phyloP scores from a whole-genome alignment of 352 stramenopile genomes.

The Pythium diclinum region DNA sequence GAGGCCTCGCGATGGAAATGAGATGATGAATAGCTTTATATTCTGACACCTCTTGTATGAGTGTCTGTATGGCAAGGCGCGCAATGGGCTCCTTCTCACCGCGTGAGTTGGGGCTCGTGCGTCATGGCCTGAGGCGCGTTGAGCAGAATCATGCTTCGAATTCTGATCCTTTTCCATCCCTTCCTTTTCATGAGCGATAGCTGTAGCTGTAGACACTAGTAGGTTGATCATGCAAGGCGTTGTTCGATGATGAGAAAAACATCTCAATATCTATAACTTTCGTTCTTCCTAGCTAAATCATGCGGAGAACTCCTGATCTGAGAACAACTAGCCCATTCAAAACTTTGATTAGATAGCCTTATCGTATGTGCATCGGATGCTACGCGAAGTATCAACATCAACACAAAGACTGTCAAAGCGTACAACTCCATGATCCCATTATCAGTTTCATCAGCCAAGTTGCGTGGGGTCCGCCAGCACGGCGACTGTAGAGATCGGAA shows the following conservation, averaged over 20 bases:
- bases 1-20: constrained; percentile 19
- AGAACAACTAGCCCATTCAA: constrained; percentile 33
- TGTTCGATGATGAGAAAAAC: constrained; percentile 72
- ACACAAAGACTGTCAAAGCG: no score
- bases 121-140: constrained; percentile 43
- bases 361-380: no score
- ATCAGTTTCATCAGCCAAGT: constrained; percentile 6
- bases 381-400: no score
- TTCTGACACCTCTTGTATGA: constrained; percentile 92
- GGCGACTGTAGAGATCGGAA: constrained; percentile 76
- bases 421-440: neutral
- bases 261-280: constrained; percentile 83
- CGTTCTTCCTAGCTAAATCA: constrained; percentile 78
- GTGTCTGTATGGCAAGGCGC: constrained; percentile 35
- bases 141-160: constrained; percentile 80
- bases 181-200: neutral
- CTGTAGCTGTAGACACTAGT: neutral
- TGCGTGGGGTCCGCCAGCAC: constrained; percentile 52
- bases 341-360: no score
- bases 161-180: constrained; percentile 22
- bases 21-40: constrained; percentile 88
- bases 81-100: constrained; percentile 39
- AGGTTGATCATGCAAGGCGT: constrained; percentile 13
- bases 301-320: constrained; percentile 60
- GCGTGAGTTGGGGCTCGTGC: constrained; percentile 34